Evolutionary conservation across 192 early-diverging fungal species (phyloP), one percentile per base, ranked within the genome.

Genomic region (Chytriomyces sp.): DNA sequence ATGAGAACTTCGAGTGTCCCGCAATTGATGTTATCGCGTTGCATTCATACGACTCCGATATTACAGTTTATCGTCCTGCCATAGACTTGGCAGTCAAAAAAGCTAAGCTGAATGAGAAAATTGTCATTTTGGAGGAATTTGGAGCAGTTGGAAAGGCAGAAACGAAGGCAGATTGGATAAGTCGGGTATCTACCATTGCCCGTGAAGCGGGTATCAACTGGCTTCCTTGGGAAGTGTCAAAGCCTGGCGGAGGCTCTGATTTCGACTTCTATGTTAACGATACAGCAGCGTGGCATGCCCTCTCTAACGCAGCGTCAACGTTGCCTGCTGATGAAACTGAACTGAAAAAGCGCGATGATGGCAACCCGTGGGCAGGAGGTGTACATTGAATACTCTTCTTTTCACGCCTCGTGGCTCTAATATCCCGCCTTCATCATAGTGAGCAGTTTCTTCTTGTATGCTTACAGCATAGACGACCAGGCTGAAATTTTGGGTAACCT

Each of bases 201-300:
- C 52, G 56, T 72, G 7, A 3, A 8, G 52, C 38, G 64, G 28
- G 40, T 6, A 63, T 74, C n/a, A 40, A 65, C 7, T 74, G 33
- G 41, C 26, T 74, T 37, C 61, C 72, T 6, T 74, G 72, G 72
- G 39, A 74, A 30, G 39, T 59, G 25, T 63, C 61, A 28, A 74
- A 30, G 0, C n/a, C n/a, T n/a, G n/a, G n/a, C n/a, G n/a, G 59
- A 53, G 26, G 22, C 40, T 26, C 28, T 53, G 8, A 19, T 6
- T 17, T n/a, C n/a, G n/a, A n/a, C n/a, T n/a, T n/a, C n/a, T n/a
- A n/a, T n/a, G n/a, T n/a, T n/a, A n/a, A n/a, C n/a, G n/a, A n/a
- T n/a, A n/a, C n/a, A n/a, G n/a, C n/a, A n/a, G n/a, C n/a, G n/a
- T n/a, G n/a, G n/a, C n/a, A n/a, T n/a, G n/a, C n/a, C n/a, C n/a